Evolutionary conservation across 768 basidiomycete genomes (phyloP), one percentile per base, ranked within the genome.

Genomic region (Leucocoprinus birnbaumii): DNA sequence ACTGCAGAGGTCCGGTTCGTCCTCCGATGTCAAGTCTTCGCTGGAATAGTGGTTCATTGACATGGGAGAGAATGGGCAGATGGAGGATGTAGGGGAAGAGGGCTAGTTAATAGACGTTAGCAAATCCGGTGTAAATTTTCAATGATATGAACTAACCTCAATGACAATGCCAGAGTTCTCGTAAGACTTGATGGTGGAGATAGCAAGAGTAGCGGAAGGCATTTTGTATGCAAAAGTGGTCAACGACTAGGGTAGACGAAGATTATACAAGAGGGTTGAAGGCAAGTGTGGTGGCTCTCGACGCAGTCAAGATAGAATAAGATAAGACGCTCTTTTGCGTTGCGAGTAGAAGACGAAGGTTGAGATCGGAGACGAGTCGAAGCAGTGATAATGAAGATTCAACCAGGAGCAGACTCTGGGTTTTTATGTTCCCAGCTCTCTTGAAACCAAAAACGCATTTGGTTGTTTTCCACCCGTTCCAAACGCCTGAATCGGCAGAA

Each of bases 1-100:
- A 18, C 41, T 51, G 21, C 42, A 56, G n/a, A 26, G 16, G 40
- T 58, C 57, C 3, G 51, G 51, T 3, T 55, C 58, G 19, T 25
- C 46, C 18, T 56, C 38, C 24, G 51, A 53, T 31, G 31, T 31
- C 31, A 31, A 31, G 22, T 54, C 57, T 16, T 54, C 60, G 8
- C 41, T n/a, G 27, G 31, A 46, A 41, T 34, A 47, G 24, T 47
- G 22, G 11, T 41, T 24, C 26, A 46, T n/a, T 9, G 50, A 52
- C 13, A 45, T n/a, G n/a, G 45, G 48, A 10, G 22, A 21, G 35
- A n/a, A 52, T 40, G 40, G 35, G 24, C 25, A 50, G 27, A 22
- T 42, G 3, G 57, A 51, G 21, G 51, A 55, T n/a, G 58, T 31
- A 3, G 53, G 35, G 2, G 48, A 50, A 21, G 44, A 51, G 22